Evolutionary conservation across 2,329 filamentous ascomycete species (phyloP).

Genomic region (Cercospora zeina): DNA sequence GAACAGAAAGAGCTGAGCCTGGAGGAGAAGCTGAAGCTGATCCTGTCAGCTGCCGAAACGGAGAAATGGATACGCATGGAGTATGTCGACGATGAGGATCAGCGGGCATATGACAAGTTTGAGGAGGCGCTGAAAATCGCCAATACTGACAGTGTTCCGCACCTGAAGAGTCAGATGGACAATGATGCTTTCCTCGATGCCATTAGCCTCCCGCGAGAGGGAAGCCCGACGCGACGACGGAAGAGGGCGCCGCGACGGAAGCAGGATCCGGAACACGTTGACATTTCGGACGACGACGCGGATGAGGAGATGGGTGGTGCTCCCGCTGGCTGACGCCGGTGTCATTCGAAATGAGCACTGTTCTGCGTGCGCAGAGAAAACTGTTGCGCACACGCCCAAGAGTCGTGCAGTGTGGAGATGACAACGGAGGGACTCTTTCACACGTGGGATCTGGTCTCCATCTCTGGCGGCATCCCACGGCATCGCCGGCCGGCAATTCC

Average conservation of each 20-base stretch:
- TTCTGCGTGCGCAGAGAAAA: background rate
- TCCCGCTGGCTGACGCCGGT: constrained; percentile 11
- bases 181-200: constrained; percentile 63
- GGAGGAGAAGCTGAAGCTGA: constrained; percentile 64
- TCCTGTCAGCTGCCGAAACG: constrained; percentile 74
- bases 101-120: constrained; percentile 74
- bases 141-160: constrained; percentile 47
- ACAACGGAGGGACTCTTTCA: background rate
- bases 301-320: constrained; percentile 23
- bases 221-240: constrained; percentile 43
- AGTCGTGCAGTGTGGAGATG: background rate
- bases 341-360: background rate
- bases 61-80: constrained; percentile 78
- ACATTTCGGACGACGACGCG: constrained; percentile 33
- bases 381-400: background rate
- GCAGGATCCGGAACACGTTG: constrained; percentile 24
- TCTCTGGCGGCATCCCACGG: background rate
- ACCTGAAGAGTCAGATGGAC: constrained; percentile 57
- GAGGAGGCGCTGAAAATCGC: constrained; percentile 68
- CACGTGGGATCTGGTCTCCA: background rate
- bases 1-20: background rate
- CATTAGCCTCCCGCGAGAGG: constrained; percentile 57
- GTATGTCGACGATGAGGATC: constrained; percentile 78
- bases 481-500: background rate
- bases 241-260: constrained; percentile 40